Base-by-base conservation (phyloP, 495 filamentous ascomycete species). In the Penicillium goetzii region DNA sequence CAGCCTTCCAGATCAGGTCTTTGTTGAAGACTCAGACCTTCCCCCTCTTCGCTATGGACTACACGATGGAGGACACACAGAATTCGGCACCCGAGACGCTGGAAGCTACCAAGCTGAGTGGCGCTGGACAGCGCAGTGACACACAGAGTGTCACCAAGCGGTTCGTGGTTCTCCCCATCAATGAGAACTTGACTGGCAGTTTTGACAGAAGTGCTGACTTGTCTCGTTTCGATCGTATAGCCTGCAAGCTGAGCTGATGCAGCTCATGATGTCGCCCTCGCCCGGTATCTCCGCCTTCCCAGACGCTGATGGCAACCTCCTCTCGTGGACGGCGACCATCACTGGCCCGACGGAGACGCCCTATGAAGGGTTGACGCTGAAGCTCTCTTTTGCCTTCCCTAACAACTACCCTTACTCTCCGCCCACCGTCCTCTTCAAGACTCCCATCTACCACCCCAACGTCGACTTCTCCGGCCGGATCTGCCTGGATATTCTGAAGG, bases 251-350 rank as follows among this genome's bases (percentile, higher is more conserved):
- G 95, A 99, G 76, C 83, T 99, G 57, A 97, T 98, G 93, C 89
- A 94, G 77, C 83, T 99, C 41, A 99, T 99, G 95, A 91, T 92
- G 66, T 92, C 92, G 30, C 86, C 92, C 9, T 92, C 93, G 3
- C 93, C 95, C 58, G 95, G 95, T 66, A 88, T 98, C 70, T 96
- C 93, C 51, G 96, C 96, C 59, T 99, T 99, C 66, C 95, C 95
- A 45, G 89, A 91, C 64, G 87, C 87, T 32, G 91, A 95, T 69
- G 91, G 91, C 73, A 96, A 97, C 81, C 86, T 99, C 50, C 87
- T 92, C 60, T 85, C 84, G 8, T 99, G 95, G 95, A 91, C 87
- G 54, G 95, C 91, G 12, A 99, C 95, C 11, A 96, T 99, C 80
- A 86, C 87, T 72, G 95, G 95, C 9, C 96, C 95, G 34, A 86